Evolutionary conservation across 139 green algal genomes (phyloP), one percentile per base, ranked within the genome.

Genomic region (Desmodesmus armatus): DNA sequence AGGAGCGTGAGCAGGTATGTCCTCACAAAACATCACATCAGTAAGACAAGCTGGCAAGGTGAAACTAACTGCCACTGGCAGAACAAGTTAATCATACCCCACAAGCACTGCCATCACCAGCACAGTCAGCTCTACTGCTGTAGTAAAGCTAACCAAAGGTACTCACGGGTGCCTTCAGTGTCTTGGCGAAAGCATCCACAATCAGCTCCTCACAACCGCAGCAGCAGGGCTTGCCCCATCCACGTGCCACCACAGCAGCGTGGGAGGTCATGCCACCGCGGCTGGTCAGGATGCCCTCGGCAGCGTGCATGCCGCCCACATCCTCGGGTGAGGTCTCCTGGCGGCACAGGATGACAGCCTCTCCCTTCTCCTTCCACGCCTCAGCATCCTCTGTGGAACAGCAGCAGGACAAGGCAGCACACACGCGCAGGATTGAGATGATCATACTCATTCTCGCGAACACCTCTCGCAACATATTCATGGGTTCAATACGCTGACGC

Each of bases 171-270:
- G 92, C 62, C 49, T 79, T 91, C 5, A 92, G 33, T 0, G 80
- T 90, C 88, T 94, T 95, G 43, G 81, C 69, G 25, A 80, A 80
- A 7, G 93, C 88, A 70, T 98, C 89, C 43, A 98, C 89, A 62
- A 89, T 44, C 33, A 98, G 81, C 41, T 85, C 84, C 47, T 91
- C 89, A 87, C 93, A 96, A 69, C 95, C 95, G 63, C 90, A 96
- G 53, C 98, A 91, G 91, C 96, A 98, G n/a, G 96, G 93, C 93
- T 98, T 98, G 81, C 95, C 95, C 95, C 96, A 98, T 58, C 95
- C 96, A 27, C 95, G 93, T 11, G 95, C 95, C 51, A 98, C 95
- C 31, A 98, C 95, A 43, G 95, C 95, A 23, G 95, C 95, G 88
- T 98, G 95, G 23, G 77, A 92, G 33, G 96, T 98, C 95, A 98